Percentiles rank a stretch among this genome's conserved stretches.
Conservation (phyloP, 495 filamentous ascomycete genomes). For the Xylaria sp. region DNA sequence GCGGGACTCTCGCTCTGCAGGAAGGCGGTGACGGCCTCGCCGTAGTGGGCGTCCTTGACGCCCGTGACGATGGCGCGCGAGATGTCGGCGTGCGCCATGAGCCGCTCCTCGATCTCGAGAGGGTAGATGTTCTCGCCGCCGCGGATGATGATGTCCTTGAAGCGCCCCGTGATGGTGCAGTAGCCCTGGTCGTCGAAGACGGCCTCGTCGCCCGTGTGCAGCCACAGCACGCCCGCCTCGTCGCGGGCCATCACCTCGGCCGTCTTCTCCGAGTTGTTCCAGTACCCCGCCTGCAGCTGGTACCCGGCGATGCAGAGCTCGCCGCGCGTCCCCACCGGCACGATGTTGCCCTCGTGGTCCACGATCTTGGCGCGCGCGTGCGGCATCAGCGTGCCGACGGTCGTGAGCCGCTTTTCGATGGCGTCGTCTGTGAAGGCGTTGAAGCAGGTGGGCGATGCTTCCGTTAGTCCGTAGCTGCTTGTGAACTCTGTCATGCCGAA, state of each 20-base stretch:
- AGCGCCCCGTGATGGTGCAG: conserved; percentile 67
- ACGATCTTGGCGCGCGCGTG: conserved; percentile 74
- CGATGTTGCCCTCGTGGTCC: conserved; percentile 61
- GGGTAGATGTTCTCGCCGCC: conserved; percentile 72
- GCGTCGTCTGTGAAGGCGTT: conserved; percentile 72
- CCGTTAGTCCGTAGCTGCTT: conserved; percentile 74
- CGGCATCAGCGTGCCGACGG: conserved; percentile 71
- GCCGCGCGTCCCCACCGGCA: conserved; percentile 65
- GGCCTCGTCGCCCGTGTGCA: conserved; percentile 75
- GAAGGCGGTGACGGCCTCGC: conserved; percentile 72
- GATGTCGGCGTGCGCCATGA: conserved; percentile 63
- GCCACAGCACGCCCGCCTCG: conserved; percentile 65
- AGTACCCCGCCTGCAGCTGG: conserved; percentile 72
- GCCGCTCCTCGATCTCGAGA: conserved; percentile 73
- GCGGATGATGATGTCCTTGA: conserved; percentile 72
- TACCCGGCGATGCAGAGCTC: conserved; percentile 75
- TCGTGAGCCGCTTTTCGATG: conserved; percentile 63
- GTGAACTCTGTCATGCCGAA: conserved; percentile 74
- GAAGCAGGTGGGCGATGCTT: conserved; percentile 74
- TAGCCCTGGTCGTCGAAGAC: conserved; percentile 69
- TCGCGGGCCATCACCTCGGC: conserved; percentile 66
- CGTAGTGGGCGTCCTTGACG: conserved; percentile 66
- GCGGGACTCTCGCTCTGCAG: conserved; percentile 48
- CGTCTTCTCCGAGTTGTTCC: conserved; percentile 74
- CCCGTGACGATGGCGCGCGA: conserved; percentile 67